A percentile compares a stretch with the other conserved stretches of the same genome.
Conservation (phyloP, 2,329 filamentous ascomycete species). For the Sphaerulina vaccinii region DNA sequence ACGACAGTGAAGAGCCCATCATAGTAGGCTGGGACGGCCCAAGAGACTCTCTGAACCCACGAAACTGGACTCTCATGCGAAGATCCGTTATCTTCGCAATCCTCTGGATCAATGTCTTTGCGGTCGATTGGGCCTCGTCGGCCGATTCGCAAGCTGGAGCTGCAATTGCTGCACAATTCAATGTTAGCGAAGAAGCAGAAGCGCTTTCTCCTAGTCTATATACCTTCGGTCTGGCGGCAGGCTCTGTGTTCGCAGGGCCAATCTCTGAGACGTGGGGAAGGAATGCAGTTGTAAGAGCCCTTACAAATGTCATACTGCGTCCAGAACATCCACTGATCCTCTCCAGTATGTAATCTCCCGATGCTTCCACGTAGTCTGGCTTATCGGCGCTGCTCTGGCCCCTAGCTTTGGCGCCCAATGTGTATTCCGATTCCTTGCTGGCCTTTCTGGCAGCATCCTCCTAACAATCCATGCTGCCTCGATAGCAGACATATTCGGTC, state of each 20-base stretch:
- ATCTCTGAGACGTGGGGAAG: constrained; percentile 42
- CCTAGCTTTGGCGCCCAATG: constrained; percentile 31
- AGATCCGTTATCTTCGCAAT: constrained; percentile 17
- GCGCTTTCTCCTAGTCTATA: constrained; percentile 42
- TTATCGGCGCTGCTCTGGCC: constrained; percentile 26
- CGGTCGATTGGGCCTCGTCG: constrained; percentile 25
- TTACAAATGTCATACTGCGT: too few relatives aligned
- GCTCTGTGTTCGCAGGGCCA: constrained; percentile 41
- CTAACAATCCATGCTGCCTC: constrained; percentile 29
- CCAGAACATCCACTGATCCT: constrained; percentile 31
- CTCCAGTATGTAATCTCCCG: constrained; percentile 18
- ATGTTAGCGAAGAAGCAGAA: not conserved
- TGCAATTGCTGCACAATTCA: constrained; percentile 5
- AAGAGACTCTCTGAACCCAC: constrained; percentile 18
- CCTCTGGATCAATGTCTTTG: constrained; percentile 29
- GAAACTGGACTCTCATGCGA: constrained; percentile 15
- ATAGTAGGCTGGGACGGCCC: constrained; percentile 20
- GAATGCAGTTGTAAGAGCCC: too few relatives aligned
- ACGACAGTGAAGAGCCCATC: constrained; percentile 8
- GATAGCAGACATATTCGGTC: constrained; percentile 32
- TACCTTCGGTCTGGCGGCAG: too few relatives aligned
- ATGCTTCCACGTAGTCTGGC: constrained; percentile 24
- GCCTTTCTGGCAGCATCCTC: constrained; percentile 27
- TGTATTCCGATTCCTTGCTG: constrained; percentile 31
- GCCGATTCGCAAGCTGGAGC: constrained; percentile 23